Conservation (phyloP, 2,329 filamentous ascomycete genomes). For the Ascochyta fabae region DNA sequence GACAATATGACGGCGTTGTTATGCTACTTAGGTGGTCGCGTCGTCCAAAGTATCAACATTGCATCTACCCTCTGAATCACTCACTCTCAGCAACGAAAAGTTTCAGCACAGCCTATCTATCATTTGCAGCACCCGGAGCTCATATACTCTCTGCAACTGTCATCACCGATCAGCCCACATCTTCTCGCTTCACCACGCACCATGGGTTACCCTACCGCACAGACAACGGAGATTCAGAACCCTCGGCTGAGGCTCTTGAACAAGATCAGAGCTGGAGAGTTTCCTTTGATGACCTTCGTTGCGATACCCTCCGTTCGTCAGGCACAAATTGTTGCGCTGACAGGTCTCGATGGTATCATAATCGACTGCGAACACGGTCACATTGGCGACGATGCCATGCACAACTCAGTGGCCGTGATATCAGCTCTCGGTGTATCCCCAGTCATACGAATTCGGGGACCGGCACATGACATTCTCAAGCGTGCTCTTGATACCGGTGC, state of each 20-base stretch:
- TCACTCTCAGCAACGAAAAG: not conserved
- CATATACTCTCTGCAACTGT: not conserved
- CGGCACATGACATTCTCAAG: constrained; percentile 57
- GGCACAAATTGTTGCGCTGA: constrained; percentile 64
- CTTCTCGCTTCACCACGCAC: not conserved
- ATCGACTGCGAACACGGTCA: constrained; percentile 66
- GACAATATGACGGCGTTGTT: not conserved
- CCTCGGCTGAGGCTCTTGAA: constrained; percentile 55
- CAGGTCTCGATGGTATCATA: constrained; percentile 71
- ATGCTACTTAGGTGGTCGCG: constrained; percentile 3
- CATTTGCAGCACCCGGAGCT: too few relatives aligned
- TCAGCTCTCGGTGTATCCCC: constrained; percentile 63
- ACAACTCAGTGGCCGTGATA: constrained; percentile 64
- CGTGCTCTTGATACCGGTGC: constrained; percentile 65
- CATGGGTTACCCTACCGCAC: constrained; percentile 20
- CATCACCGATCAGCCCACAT: not conserved
- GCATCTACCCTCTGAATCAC: not conserved
- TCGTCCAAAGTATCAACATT: not conserved
- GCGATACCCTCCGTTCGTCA: constrained; percentile 56
- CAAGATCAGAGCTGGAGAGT: constrained; percentile 49
- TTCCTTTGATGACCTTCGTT: constrained; percentile 58
- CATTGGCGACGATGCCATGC: constrained; percentile 63
- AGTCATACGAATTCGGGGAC: constrained; percentile 61
- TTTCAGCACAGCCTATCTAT: not conserved
- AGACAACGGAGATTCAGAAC: constrained; percentile 41